Conservation (phyloP, 2,329 filamentous ascomycete genomes). For the Grosmannia serpens region DNA sequence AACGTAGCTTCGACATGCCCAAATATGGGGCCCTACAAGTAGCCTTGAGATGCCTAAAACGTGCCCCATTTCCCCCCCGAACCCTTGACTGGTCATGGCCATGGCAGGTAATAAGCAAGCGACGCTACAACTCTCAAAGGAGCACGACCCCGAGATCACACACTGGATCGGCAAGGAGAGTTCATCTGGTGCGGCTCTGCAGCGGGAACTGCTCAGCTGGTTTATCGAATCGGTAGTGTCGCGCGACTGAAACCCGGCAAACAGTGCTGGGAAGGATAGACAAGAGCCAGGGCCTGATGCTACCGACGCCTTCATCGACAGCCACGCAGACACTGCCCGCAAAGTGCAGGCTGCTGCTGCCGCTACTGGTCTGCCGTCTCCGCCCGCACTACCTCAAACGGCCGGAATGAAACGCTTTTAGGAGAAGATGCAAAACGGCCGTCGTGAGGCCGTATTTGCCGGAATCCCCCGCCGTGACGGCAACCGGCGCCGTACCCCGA, state of each 20-base stretch:
- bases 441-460: not conserved
- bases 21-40: too few relatives aligned
- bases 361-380: not conserved
- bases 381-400: not conserved
- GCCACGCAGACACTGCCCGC: not conserved
- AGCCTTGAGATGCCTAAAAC: too few relatives aligned
- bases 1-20: too few relatives aligned
- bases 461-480: conserved; percentile 9
- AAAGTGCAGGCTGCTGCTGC: not conserved
- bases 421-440: not conserved
- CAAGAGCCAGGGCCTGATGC: not conserved
- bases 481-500: conserved; percentile 13
- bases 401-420: not conserved
- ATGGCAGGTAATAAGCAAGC: not conserved
- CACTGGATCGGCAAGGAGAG: not conserved
- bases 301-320: not conserved
- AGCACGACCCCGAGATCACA: not conserved
- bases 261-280: not conserved
- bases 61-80: too few relatives aligned
- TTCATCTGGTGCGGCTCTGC: not conserved
- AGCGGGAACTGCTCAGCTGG: not conserved
- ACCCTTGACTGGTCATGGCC: too few relatives aligned
- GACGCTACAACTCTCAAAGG: not conserved
- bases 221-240: not conserved
- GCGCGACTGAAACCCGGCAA: not conserved